Base-by-base conservation (phyloP, 2,329 filamentous ascomycete genomes). In the Xylaria sp. region DNA sequence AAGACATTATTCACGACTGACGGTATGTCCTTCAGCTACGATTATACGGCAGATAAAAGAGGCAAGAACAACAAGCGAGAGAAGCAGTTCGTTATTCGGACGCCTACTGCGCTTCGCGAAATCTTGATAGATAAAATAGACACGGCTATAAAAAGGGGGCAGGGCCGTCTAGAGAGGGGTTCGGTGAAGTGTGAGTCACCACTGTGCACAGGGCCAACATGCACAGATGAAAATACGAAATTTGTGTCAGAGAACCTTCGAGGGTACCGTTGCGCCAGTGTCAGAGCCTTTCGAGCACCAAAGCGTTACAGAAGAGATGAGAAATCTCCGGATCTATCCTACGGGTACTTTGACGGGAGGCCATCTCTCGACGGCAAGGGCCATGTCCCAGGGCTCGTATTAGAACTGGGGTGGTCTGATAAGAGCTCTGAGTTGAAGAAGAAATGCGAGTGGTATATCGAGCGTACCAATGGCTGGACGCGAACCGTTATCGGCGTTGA, bases 371-470 rank as follows among this genome's bases (percentile, higher is more conserved):
- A 12, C 34, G 34, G 11, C 8, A 12, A 36, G 34, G 11, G 8
- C 3, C 3, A 7, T 1, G 11, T 36, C 34, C 50, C 50, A 12
- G 39, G 56, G 9, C 27, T 65, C 3, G 39, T 65, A 14, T 27
- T 61, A 14, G 19, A 60, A n/a, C 11, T 65, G 2, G 30, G 56
- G 42, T 65, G 50, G 50, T 55, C 56, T 9, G 4, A 59, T n/a
- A 21, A 2, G 1, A 39, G 21, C 9, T 42, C 24, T 1, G 6
- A 21, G 0, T 17, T 58, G n/a, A 5, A 24, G 4, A 39, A 17
- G 21, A 51, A 53, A 12, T 63, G 42, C 14, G 48, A 63, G 21
- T 63, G 51, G 61, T 63, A 56, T 39, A 56, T 63, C 19, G 42
- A 50, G 27, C 14, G 56, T 6, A 56, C 39, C 8, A 50, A 63